A percentile compares a stretch with the other conserved stretches of the same genome.
Conservation (phyloP, 2,329 filamentous ascomycete species). For the Lasiodiplodia sp. region DNA sequence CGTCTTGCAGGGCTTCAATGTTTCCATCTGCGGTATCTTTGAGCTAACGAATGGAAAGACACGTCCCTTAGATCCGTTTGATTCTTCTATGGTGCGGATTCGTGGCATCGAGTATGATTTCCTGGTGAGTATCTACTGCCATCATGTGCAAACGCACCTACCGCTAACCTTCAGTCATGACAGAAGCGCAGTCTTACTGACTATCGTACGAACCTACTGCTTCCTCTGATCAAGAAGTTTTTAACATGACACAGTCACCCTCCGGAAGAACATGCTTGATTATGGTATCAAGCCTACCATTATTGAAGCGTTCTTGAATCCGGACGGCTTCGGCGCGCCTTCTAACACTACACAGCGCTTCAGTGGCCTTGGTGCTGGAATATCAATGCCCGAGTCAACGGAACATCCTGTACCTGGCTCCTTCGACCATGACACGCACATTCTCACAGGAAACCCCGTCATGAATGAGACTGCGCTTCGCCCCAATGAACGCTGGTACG, state of each 20-base stretch:
- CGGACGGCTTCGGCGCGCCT: neutral
- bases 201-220: neutral
- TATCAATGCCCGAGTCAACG: neutral
- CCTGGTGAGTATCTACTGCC: neutral
- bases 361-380: neutral
- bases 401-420: neutral
- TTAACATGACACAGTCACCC: neutral
- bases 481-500: neutral
- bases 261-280: constrained; percentile 11
- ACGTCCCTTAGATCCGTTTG: neutral
- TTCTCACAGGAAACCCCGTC: neutral
- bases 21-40: neutral
- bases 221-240: neutral
- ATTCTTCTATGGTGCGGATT: constrained; percentile 4
- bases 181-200: neutral
- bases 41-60: neutral
- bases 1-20: neutral
- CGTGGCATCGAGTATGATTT: neutral
- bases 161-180: neutral
- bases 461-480: neutral
- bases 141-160: neutral
- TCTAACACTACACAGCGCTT: neutral
- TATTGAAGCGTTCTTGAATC: neutral
- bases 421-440: neutral
- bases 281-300: neutral